Base-by-base conservation (phyloP, 163 green algal species). In the Volvox carteri region DNA sequence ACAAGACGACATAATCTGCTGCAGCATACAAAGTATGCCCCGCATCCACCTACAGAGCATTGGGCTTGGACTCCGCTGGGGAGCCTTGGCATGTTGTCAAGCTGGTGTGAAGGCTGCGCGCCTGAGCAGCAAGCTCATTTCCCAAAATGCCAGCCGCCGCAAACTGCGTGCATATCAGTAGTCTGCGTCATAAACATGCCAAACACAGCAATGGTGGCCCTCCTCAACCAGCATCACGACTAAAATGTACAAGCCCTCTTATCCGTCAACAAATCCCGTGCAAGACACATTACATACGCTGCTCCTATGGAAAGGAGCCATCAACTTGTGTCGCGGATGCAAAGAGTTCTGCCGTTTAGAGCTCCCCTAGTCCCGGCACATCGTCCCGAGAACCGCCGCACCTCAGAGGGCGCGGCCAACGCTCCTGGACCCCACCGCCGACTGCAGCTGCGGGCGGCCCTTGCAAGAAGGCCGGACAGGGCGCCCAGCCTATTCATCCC, bases 71-170 rank as follows among this genome's bases (percentile, higher is more conserved):
- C 83, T 81, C 83, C 9, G 67, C 68, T 37, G 84, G 84, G 21
- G 72, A 33, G 72, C 67, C 72, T 62, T 84, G 84, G 84, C 84
- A 89, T 48, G 84, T 70, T 52, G 84, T 62, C 72, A 84, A 84
- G 84, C 72, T 89, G 84, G 84, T 89, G 41, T 88, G 83, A 28
- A 88, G 83, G 83, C 83, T 88, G 83, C 83, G 83, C 33, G 37
- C 68, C 68, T 88, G 67, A 37, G 50, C 67, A 35, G 35, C 68
- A 56, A 88, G 8, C 4, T 80, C 67, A 48, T 88, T 35, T 65
- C 83, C 83, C 0, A 80, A 67, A 21, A 54, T 74, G 67, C 46
- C 83, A 25, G 35, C 68, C 70, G 68, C 83, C 23, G 83, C 70
- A 58, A 88, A 65, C 83, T 88, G 83, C 73, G 42, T 9, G 25